phyloP scores from a whole-genome alignment of 2,329 filamentous ascomycete species.

The Colletotrichum sp. region DNA sequence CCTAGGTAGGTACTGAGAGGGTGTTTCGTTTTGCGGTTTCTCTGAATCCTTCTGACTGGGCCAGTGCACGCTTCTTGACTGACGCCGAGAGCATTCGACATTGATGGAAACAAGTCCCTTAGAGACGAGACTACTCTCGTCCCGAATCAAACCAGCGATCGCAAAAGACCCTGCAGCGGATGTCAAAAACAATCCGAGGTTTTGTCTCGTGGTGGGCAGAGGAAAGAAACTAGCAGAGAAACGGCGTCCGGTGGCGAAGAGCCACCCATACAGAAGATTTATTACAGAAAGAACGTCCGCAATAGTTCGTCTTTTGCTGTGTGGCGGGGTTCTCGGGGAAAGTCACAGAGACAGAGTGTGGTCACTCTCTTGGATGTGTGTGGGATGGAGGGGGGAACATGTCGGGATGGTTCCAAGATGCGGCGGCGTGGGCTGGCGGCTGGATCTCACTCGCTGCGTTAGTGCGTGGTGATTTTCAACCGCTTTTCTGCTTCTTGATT shows the following conservation, averaged over 20 bases:
- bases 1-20: not conserved
- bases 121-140: not conserved
- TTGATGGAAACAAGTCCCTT: not conserved
- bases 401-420: slow-evolving; percentile 14
- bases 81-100: not conserved
- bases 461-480: not conserved
- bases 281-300: not conserved
- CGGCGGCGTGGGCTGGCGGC: slow-evolving; percentile 11
- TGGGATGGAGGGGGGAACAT: not conserved
- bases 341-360: not conserved
- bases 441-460: slow-evolving; percentile 9
- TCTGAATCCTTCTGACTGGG: not conserved
- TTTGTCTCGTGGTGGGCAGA: not conserved
- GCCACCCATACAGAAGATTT: not conserved
- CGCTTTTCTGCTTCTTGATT: not conserved
- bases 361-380: not conserved
- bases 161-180: not conserved
- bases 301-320: not conserved
- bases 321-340: not conserved
- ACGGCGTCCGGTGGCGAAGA: not conserved
- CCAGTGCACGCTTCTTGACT: not conserved
- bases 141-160: not conserved
- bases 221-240: not conserved
- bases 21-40: not conserved
- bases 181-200: not conserved